These are phyloP conservation scores for Auriculariales sp. DNA, from an alignment of 768 basidiomycete species.

Conservation along the genomic window DNA sequence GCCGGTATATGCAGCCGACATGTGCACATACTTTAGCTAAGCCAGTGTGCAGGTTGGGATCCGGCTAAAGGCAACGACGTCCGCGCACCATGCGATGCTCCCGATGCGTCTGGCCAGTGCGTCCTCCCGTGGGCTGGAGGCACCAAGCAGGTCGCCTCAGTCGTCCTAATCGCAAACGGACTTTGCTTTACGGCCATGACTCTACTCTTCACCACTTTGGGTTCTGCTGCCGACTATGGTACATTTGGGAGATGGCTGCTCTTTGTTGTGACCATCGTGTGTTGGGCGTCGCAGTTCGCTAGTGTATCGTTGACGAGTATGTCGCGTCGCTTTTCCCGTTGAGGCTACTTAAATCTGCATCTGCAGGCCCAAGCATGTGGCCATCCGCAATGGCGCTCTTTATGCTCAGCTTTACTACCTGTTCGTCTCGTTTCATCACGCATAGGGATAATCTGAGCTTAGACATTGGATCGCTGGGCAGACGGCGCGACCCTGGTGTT, in stretches of 20 bases:
- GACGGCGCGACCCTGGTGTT: constrained; percentile 71
- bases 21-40: background rate
- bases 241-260: constrained; percentile 68
- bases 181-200: constrained; percentile 75
- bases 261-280: constrained; percentile 53
- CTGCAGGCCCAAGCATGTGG: constrained; percentile 52
- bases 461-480: background rate
- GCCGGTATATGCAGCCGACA: constrained; percentile 20
- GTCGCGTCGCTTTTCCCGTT: constrained; percentile 9
- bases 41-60: constrained; percentile 35
- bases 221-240: constrained; percentile 56
- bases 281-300: constrained; percentile 71
- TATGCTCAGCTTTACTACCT: constrained; percentile 69
- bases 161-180: constrained; percentile 67
- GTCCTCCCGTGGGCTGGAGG: constrained; percentile 66
- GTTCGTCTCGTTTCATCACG: no score
- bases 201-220: constrained; percentile 64
- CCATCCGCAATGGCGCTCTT: constrained; percentile 62
- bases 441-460: constrained; percentile 18
- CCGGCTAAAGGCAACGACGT: constrained; percentile 51
- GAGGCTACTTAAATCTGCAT: background rate
- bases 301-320: constrained; percentile 58
- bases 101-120: constrained; percentile 50
- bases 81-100: constrained; percentile 50
- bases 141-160: constrained; percentile 57